phyloP scores from a whole-genome alignment of 768 basidiomycete species.

The Infundibulicybe gibba region DNA sequence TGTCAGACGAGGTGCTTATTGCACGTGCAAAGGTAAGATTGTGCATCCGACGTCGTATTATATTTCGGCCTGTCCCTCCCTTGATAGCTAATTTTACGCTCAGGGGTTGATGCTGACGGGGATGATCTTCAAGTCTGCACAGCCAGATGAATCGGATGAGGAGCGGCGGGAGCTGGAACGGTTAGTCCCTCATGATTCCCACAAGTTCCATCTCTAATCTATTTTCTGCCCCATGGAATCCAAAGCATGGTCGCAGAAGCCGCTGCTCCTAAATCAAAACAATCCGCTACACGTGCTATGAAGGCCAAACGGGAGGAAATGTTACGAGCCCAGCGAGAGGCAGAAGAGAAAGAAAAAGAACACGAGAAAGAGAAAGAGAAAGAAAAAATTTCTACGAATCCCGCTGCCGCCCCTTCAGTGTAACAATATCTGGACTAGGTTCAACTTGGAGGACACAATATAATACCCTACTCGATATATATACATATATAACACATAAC shows the following conservation, averaged over 20 bases:
- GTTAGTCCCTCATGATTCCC: slow-evolving; percentile 34
- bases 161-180: slow-evolving; percentile 94
- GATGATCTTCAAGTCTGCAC: slow-evolving; percentile 80
- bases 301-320: slow-evolving; percentile 38
- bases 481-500: too few relatives aligned
- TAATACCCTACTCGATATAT: too few relatives aligned
- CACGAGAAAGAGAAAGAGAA: slow-evolving; percentile 4
- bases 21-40: slow-evolving; percentile 77
- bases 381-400: slow-evolving; percentile 6
- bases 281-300: slow-evolving; percentile 26
- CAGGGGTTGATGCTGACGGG: slow-evolving; percentile 88
- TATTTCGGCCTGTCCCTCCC: too few relatives aligned
- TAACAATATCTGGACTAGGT: too few relatives aligned
- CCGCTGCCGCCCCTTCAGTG: background rate
- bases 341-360: slow-evolving; percentile 18
- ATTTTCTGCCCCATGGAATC: too few relatives aligned
- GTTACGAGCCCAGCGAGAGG: slow-evolving; percentile 27
- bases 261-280: slow-evolving; percentile 68
- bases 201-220: background rate
- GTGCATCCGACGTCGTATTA: too few relatives aligned
- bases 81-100: background rate
- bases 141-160: slow-evolving; percentile 89
- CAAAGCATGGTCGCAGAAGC: slow-evolving; percentile 89
- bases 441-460: too few relatives aligned
- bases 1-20: slow-evolving; percentile 64